Evolutionary conservation across 1,284 basidiomycete species (phyloP).

Genomic region (Neonothopanus nambi): DNA sequence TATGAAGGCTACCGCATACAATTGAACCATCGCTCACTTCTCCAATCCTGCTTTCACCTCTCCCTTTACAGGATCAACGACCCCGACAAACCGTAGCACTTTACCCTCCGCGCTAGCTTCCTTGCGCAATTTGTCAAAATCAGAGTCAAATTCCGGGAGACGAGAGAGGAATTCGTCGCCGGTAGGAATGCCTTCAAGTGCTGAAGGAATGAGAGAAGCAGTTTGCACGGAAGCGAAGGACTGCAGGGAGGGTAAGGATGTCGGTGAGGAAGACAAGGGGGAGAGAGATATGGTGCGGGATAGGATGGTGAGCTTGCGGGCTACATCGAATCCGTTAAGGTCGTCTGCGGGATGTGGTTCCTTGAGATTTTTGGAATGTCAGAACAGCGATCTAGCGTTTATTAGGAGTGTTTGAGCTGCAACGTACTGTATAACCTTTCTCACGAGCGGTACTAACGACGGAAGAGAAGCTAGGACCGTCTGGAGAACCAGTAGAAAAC

Average conservation of each 20-base stretch:
- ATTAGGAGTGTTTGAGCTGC: no score
- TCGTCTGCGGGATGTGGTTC: slow-evolving; percentile 98
- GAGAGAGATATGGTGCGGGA: slow-evolving; percentile 67
- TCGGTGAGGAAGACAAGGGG: slow-evolving; percentile 31
- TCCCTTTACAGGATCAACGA: slow-evolving; percentile 80
- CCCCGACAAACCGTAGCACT: slow-evolving; percentile 93
- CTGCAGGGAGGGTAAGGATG: slow-evolving; percentile 44
- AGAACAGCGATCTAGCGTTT: neutral
- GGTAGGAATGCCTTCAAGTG: slow-evolving; percentile 64
- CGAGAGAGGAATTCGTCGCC: slow-evolving; percentile 84
- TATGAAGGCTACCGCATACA: slow-evolving; percentile 7
- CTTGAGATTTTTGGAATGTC: slow-evolving; percentile 41
- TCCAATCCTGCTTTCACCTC: slow-evolving; percentile 86
- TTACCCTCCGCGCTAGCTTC: slow-evolving; percentile 78
- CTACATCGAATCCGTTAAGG: slow-evolving; percentile 94
- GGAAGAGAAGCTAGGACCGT: slow-evolving; percentile 78
- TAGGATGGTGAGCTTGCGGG: slow-evolving; percentile 95
- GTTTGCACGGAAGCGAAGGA: slow-evolving; percentile 81
- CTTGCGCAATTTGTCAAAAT: slow-evolving; percentile 75
- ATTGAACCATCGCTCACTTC: slow-evolving; percentile 51
- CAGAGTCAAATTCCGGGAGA: slow-evolving; percentile 83
- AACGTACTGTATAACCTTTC: slow-evolving; percentile 86
- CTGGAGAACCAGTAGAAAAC: slow-evolving; percentile 70
- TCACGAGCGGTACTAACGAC: slow-evolving; percentile 89
- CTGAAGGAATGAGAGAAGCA: slow-evolving; percentile 81